Evolutionary conservation across 345 rosid species (phyloP).

Genomic region (Sisymbrium irio): DNA sequence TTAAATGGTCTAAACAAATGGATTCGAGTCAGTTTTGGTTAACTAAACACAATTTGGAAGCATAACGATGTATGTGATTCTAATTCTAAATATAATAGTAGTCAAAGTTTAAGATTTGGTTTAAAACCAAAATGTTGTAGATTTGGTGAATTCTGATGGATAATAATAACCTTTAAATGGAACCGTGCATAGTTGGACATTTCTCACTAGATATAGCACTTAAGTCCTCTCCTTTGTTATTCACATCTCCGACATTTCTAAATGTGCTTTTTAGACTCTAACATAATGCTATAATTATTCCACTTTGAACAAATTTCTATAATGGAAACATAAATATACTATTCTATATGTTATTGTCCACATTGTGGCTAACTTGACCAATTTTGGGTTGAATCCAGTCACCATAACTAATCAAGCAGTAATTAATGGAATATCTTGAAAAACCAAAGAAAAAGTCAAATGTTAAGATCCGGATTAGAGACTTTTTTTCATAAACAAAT

Average conservation of each 20-base stretch:
- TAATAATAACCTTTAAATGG: constrained; percentile 17
- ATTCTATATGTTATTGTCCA: constrained; percentile 14
- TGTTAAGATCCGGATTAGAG: neutral
- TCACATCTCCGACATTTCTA: constrained; percentile 2
- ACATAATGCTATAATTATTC: constrained; percentile 21
- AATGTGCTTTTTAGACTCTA: constrained; percentile 26
- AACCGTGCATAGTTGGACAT: constrained; percentile 35
- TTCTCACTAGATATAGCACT: constrained; percentile 49
- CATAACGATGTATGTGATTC: neutral
- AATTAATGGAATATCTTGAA: constrained; percentile 5
- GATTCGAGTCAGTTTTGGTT: neutral
- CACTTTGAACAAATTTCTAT: constrained; percentile 13
- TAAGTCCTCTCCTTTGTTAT: constrained; percentile 6
- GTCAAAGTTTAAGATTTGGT: constrained; percentile 16
- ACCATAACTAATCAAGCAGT: constrained; percentile 17
- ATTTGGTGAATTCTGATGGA: neutral
- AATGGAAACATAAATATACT: constrained; percentile 20
- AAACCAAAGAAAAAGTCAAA: neutral
- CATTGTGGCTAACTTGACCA: constrained; percentile 21
- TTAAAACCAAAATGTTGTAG: neutral
- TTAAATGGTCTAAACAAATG: neutral
- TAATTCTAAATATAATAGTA: neutral
- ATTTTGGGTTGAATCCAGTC: neutral
- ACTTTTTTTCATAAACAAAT: neutral
- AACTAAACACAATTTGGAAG: neutral